phyloP scores from a whole-genome alignment of 768 basidiomycete species.

The Strobilomyces dryophilus region DNA sequence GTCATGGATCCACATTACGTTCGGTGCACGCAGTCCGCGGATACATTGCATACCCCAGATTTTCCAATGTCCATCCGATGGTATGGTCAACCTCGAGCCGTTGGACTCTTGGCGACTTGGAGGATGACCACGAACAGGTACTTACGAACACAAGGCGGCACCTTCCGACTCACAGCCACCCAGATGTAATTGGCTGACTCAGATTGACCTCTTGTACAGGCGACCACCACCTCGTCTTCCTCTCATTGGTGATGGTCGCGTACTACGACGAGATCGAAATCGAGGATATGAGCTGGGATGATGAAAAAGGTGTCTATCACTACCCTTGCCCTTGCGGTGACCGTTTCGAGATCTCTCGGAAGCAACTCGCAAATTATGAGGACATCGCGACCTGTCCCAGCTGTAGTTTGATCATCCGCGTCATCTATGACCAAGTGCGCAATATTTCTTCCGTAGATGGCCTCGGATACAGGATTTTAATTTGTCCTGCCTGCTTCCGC shows the following conservation, averaged over 20 bases:
- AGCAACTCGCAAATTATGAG: constrained; percentile 83
- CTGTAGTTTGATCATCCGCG: constrained; percentile 88
- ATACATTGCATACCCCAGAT: too few species aligned
- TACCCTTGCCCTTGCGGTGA: constrained; percentile 98
- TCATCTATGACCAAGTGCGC: constrained; percentile 92
- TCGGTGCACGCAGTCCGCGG: too few species aligned
- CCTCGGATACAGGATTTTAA: constrained; percentile 2
- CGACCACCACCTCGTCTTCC: background rate
- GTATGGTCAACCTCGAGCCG: too few species aligned
- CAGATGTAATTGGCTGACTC: background rate
- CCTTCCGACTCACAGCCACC: background rate
- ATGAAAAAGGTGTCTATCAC: constrained; percentile 78
- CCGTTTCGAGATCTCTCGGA: constrained; percentile 89
- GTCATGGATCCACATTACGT: too few species aligned
- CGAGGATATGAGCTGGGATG: constrained; percentile 94
- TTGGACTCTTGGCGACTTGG: too few species aligned
- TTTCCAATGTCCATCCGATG: too few species aligned
- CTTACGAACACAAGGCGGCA: too few species aligned
- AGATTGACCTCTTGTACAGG: background rate
- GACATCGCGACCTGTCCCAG: constrained; percentile 96
- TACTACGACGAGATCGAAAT: constrained; percentile 98
- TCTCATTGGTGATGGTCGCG: constrained; percentile 53
- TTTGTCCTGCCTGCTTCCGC: background rate
- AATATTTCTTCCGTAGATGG: background rate
- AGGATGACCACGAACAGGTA: too few species aligned